Base-by-base conservation (phyloP, 306 rosid species). In the Cajanus cajan region DNA sequence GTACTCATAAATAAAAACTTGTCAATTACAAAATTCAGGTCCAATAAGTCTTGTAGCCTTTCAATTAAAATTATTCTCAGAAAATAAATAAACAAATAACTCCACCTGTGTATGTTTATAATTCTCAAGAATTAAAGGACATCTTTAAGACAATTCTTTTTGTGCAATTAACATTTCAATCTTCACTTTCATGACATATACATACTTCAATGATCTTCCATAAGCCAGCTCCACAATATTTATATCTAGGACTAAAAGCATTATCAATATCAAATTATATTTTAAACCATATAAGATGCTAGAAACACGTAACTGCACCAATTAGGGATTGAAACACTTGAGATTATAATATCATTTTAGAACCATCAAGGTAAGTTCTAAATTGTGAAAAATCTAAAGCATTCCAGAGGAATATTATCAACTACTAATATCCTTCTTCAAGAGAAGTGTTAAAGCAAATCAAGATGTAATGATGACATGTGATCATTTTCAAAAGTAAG, bases 381-480 rank as follows among this genome's bases (percentile, higher is more conserved):
- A 40, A 47, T 15, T 52, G 37, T n/a, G 5, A 11, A 76, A 69
- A 36, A 41, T 65, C 39, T 19, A 34, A 45, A 28, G 54, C 72
- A 50, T 62, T 31, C 57, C 24, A 11, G n/a, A n/a, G 36, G 51
- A 51, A 72, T 80, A 55, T 71, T 52, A 74, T 33, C 11, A 44
- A 77, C 15, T 67, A 83, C 41, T 18, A 39, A 78, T 51, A 61
- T 66, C 43, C 8, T 55, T 51, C 73, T 15, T 66, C 62, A 44
- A 78, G 74, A 64, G 63, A 47, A 19, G 47, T 52, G 66, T 81
- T 9, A 51, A 61, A 55, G 65, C 15, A 78, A 67, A 10, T 18
- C 83, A 44, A 31, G 54, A 77, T 48, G 51, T 25, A 41, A 48
- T 59, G 77, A 62, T 59, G 34, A 39, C 78, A 54, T 61, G 83